Conservation (phyloP, 2,329 filamentous ascomycete genomes). For the Pyricularia sp. region DNA sequence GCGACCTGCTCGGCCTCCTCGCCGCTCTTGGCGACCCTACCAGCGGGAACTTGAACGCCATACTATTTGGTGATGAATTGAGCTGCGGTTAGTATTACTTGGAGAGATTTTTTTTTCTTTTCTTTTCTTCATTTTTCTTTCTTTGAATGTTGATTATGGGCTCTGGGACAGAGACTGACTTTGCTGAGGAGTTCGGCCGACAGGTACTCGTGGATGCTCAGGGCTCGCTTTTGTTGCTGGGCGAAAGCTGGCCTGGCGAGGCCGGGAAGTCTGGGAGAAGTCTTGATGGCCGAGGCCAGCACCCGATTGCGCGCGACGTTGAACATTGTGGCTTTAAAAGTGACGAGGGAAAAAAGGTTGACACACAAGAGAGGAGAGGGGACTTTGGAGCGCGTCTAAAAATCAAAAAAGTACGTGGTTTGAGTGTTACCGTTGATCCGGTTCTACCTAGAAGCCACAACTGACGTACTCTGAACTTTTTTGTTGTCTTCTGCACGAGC, state of each 20-base stretch:
- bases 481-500: background rate
- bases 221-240: constrained; percentile 68
- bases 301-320: constrained; percentile 76
- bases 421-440: background rate
- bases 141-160: background rate
- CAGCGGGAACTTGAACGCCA: constrained; percentile 87
- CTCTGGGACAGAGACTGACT: constrained; percentile 30
- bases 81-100: constrained; percentile 4
- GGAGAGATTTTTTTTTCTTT: too few species aligned
- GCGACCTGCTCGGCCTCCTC: constrained; percentile 89
- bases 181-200: constrained; percentile 82
- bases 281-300: constrained; percentile 63
- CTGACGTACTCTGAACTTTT: background rate
- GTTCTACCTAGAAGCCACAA: background rate
- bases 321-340: constrained; percentile 57
- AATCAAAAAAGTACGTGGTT: background rate
- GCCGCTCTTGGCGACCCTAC: constrained; percentile 71
- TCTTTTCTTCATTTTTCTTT: too few species aligned
- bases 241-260: constrained; percentile 24
- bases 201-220: constrained; percentile 98
- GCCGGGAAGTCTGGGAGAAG: constrained; percentile 50
- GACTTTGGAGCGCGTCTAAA: background rate
- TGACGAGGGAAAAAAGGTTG: background rate
- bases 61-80: constrained; percentile 48
- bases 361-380: background rate